Conservation (phyloP, 768 basidiomycete genomes). For the Lactarius akahatsu region DNA sequence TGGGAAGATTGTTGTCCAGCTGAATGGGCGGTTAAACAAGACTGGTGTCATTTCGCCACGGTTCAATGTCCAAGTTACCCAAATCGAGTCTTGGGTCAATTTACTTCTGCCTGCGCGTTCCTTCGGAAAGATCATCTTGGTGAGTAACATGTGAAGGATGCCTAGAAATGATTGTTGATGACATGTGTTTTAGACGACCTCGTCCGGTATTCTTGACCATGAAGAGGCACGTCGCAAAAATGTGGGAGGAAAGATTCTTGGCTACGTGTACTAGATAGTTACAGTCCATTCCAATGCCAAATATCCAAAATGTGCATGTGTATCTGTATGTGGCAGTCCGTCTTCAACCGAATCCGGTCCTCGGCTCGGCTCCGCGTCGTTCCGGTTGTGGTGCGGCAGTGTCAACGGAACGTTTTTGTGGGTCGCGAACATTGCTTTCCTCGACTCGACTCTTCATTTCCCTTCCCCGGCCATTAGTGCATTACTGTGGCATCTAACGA, state of each 20-base stretch:
- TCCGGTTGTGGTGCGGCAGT: neutral
- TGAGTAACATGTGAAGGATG: slow-evolving; percentile 37
- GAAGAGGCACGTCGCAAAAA: slow-evolving; percentile 99
- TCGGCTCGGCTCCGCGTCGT: neutral
- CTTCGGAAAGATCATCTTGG: slow-evolving; percentile 95
- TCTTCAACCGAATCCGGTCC: neutral
- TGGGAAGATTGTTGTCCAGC: slow-evolving; percentile 96
- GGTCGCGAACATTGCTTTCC: neutral
- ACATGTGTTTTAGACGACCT: slow-evolving; percentile 68
- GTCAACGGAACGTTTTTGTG: neutral
- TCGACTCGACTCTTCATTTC: neutral
- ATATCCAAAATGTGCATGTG: neutral
- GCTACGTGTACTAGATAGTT: slow-evolving; percentile 78
- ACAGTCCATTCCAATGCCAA: neutral
- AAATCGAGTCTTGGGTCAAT: slow-evolving; percentile 97
- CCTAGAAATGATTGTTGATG: slow-evolving; percentile 10
- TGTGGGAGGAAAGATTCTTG: slow-evolving; percentile 92
- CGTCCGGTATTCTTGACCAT: slow-evolving; percentile 97
- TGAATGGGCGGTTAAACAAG: slow-evolving; percentile 98
- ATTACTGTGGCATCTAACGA: too few relatives aligned
- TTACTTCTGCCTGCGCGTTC: slow-evolving; percentile 93
- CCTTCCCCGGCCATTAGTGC: neutral
- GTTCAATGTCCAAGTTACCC: slow-evolving; percentile 90
- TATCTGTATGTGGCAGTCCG: neutral
- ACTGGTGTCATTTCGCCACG: slow-evolving; percentile 99